phyloP scores from a whole-genome alignment of 1,284 basidiomycete species.

The Inonotus hispidus region DNA sequence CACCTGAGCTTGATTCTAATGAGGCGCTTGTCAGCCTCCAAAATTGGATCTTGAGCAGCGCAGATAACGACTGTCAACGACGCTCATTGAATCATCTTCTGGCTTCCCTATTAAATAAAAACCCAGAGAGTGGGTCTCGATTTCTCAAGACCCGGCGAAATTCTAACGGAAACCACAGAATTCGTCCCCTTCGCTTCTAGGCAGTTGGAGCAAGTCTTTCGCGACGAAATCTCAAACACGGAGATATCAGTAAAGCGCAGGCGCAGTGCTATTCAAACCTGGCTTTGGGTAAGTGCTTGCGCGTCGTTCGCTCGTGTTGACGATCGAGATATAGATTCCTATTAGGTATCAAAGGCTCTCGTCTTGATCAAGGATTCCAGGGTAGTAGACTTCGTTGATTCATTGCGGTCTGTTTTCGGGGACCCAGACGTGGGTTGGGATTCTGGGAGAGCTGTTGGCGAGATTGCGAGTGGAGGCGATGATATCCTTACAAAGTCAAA shows the following conservation, averaged over 20 bases:
- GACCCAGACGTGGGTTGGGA: conserved; percentile 57
- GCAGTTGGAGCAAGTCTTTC: conserved; percentile 44
- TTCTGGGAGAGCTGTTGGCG: conserved; percentile 70
- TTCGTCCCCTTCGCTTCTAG: conserved; percentile 41
- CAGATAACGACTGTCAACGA: conserved; percentile 5
- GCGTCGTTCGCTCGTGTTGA: conserved; percentile 9
- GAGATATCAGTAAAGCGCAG: conserved; percentile 35
- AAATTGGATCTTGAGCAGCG: conserved; percentile 3
- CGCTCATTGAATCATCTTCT: conserved; percentile 10
- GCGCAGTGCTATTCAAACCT: conserved; percentile 51
- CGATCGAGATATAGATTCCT: no score
- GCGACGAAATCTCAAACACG: conserved; percentile 35
- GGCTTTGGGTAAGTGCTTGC: conserved; percentile 58
- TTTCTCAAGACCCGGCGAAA: background rate
- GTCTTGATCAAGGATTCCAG: conserved; percentile 65
- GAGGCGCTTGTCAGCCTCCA: conserved; percentile 8
- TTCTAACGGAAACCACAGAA: conserved; percentile 31
- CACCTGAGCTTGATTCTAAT: conserved; percentile 1
- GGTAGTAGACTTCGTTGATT: conserved; percentile 53
- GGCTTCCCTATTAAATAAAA: conserved; percentile 15
- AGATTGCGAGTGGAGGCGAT: conserved; percentile 52
- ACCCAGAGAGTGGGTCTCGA: conserved; percentile 5
- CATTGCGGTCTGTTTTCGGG: conserved; percentile 64
- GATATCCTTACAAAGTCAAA: conserved; percentile 70
- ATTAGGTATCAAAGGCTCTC: conserved; percentile 73